Conservation (phyloP, 1,284 basidiomycete species). For the Bondarzewia mesenterica region DNA sequence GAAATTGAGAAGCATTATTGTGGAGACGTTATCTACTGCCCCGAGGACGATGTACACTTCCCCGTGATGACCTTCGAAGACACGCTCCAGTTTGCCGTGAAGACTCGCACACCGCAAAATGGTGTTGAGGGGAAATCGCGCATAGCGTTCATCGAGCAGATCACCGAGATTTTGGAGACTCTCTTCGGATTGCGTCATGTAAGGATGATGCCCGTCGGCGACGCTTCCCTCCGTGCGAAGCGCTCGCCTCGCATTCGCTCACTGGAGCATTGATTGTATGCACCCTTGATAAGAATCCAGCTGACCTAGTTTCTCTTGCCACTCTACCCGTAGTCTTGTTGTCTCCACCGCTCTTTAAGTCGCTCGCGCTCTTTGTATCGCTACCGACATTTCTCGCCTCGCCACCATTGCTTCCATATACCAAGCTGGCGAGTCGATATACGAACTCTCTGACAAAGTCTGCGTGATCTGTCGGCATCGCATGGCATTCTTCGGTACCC, state of each 20-base stretch:
- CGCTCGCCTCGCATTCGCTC: too few relatives aligned
- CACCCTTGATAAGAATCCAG: too few relatives aligned
- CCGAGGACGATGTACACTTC: constrained; percentile 71
- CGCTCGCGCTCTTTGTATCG: constrained; percentile 44
- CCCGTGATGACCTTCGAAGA: constrained; percentile 66
- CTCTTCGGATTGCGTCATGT: constrained; percentile 67
- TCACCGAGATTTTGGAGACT: constrained; percentile 43
- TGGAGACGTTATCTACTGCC: constrained; percentile 62
- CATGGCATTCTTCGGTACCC: constrained; percentile 56
- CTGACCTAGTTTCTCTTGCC: too few relatives aligned
- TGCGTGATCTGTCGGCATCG: constrained; percentile 57
- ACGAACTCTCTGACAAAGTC: constrained; percentile 51
- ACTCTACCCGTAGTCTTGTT: constrained; percentile 41
- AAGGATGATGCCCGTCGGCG: constrained; percentile 56
- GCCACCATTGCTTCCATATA: constrained; percentile 55
- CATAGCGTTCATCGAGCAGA: not conserved
- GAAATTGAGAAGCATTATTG: constrained; percentile 48
- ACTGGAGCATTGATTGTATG: too few relatives aligned
- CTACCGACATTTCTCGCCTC: constrained; percentile 41
- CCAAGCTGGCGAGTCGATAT: constrained; percentile 24
- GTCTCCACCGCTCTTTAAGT: constrained; percentile 57
- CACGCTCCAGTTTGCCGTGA: constrained; percentile 58
- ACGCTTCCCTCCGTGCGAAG: constrained; percentile 66
- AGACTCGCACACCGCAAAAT: constrained; percentile 30
- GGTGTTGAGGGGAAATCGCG: not conserved